Percentiles rank a stretch among this genome's conserved stretches.
Evolutionary conservation across 441 rosid genomes (phyloP).

Genomic region (Capsella rubella): DNA sequence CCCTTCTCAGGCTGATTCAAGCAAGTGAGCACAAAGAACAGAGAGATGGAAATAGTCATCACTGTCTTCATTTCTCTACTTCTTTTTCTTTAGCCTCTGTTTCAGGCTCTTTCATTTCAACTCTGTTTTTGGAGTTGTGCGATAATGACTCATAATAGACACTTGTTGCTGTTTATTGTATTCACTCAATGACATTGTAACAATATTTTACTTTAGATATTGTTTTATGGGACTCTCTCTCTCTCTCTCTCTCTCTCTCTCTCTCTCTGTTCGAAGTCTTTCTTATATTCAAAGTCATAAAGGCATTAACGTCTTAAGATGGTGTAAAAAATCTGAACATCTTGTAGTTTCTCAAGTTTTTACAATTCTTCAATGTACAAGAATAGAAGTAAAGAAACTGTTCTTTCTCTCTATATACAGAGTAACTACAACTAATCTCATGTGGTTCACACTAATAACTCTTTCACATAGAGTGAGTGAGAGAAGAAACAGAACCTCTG

Average conservation of each 20-base stretch:
- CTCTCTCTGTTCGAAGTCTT: too few species aligned
- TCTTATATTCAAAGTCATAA: too few species aligned
- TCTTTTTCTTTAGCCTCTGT: conserved; percentile 34
- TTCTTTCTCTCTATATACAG: conserved; percentile 14
- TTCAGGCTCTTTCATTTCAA: conserved; percentile 25
- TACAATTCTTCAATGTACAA: conserved; percentile 6
- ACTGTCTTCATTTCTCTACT: conserved; percentile 3
- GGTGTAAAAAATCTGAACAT: not conserved
- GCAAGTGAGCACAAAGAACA: conserved; percentile 11
- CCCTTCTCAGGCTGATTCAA: conserved; percentile 46
- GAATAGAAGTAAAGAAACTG: not conserved
- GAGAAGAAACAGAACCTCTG: not conserved
- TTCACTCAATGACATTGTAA: conserved; percentile 21
- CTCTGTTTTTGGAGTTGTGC: conserved; percentile 11
- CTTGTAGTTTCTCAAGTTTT: not conserved
- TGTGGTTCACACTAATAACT: not conserved
- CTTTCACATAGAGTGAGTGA: not conserved
- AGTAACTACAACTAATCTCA: conserved; percentile 20
- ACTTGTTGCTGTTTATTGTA: conserved; percentile 21
- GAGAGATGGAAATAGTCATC: conserved; percentile 21
- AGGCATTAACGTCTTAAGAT: not conserved
- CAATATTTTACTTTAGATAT: conserved; percentile 19
- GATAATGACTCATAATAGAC: conserved; percentile 11
- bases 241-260: too few species aligned
- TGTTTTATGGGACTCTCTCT: not conserved